Evolutionary conservation across 106 monocot species (phyloP), one percentile per base, ranked within the genome.

Genomic region (Dactylorhiza incarnata): DNA sequence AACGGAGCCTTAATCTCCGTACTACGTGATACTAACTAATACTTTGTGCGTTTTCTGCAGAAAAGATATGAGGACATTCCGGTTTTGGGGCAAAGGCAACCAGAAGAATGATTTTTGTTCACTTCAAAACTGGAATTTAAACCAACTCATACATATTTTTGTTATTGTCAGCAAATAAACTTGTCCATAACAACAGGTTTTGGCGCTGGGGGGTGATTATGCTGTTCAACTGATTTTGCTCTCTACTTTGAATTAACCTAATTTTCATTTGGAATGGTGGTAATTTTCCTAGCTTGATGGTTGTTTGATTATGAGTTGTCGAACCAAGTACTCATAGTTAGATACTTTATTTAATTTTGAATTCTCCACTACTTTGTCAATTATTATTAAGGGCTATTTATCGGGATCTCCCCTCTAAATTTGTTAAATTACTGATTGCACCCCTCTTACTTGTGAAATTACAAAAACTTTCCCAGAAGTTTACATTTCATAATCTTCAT

Each of bases 11-110:
- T 22, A 50, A 73, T 0, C 20, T 50, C 24, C 2, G 1, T 12
- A 49, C 15, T 52, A 5, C 15, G 2, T 52, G 52, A 52, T 52
- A 4, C 52, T 46, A 54, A 46, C 45, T 74, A 74, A 54, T 56
- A 54, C 26, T 26, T 37, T 75, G 5, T 6, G 10, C 70, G 54
- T 48, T 71, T 19, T 14, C 24, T 73, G 77, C 82, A 82, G 82
- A 82, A 82, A 74, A 73, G 78, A 63, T 82, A 77, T 10, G 78
- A 82, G 74, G 82, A 82, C 23, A 82, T 82, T 48, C 24, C 82
- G 0, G 82, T 73, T 17, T 68, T 82, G 67, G 82, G 82, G 26
- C 82, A 82, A 22, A 73, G 82, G 55, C 73, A 43, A 63, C 3
- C 82, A 25, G 82, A 82, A 77, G 69, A 69, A 46, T 69, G 45